Evolutionary conservation across 2,329 filamentous ascomycete genomes (phyloP).

Genomic region (Ophiocordyceps camponoti-floridani): DNA sequence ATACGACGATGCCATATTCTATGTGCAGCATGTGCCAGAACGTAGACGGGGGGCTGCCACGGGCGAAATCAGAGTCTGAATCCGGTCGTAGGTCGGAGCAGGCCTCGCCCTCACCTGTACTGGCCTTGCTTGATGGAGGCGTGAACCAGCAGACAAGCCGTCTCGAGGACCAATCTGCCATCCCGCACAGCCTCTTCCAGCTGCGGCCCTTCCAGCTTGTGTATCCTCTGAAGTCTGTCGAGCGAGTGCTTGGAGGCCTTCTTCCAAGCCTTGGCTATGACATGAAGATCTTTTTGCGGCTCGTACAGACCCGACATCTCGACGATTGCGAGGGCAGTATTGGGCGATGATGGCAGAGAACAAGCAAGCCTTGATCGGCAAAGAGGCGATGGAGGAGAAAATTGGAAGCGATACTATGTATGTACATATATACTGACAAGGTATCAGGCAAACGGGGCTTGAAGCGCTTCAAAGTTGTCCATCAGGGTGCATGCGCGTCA

Average conservation of each 20-base stretch:
- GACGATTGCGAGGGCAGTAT: not conserved
- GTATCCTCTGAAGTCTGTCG: constrained; percentile 14
- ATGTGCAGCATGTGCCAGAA: constrained; percentile 19
- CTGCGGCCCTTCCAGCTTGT: constrained; percentile 14
- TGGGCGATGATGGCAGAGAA: not conserved
- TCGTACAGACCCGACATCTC: constrained; percentile 2
- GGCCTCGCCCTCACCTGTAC: constrained; percentile 11
- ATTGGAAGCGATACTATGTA: too few relatives aligned
- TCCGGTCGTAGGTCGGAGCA: not conserved
- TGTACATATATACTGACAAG: too few relatives aligned
- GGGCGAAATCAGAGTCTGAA: not conserved
- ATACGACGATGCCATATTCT: constrained; percentile 22
- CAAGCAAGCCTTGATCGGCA: too few relatives aligned
- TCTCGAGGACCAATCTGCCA: constrained; percentile 18
- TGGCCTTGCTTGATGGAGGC: constrained; percentile 18
- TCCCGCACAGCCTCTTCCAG: constrained; percentile 14
- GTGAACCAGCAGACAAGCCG: constrained; percentile 20
- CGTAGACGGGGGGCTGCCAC: constrained; percentile 14
- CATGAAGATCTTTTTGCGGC: constrained; percentile 13
- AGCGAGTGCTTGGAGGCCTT: constrained; percentile 18
- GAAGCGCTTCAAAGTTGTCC: too few relatives aligned
- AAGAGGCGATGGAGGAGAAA: too few relatives aligned
- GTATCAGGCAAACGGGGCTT: too few relatives aligned
- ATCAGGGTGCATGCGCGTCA: not conserved
- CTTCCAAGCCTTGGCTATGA: constrained; percentile 18